Conservation (phyloP, 768 basidiomycete species). For the Jaapia argillacea region DNA sequence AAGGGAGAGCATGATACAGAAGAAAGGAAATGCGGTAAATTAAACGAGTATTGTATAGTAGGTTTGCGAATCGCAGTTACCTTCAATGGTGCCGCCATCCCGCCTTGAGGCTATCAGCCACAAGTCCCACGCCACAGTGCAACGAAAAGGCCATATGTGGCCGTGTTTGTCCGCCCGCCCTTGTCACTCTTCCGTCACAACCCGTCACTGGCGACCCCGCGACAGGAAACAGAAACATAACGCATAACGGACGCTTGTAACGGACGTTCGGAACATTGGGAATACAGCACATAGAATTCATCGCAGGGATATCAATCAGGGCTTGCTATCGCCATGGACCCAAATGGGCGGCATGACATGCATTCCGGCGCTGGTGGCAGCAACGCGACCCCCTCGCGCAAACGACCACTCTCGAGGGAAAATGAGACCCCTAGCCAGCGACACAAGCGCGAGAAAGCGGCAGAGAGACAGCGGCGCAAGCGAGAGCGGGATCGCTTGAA, state of each 20-base stretch:
- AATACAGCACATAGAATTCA: background rate
- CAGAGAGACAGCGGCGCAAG: slow-evolving; percentile 77
- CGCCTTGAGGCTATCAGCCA: background rate
- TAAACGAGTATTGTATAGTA: background rate
- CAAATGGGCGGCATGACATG: slow-evolving; percentile 11
- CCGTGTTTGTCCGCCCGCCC: slow-evolving; percentile 6
- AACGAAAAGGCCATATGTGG: slow-evolving; percentile 16
- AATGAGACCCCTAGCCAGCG: slow-evolving; percentile 67
- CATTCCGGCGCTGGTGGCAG: slow-evolving; percentile 7
- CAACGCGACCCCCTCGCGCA: slow-evolving; percentile 26
- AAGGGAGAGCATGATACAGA: slow-evolving; percentile 63
- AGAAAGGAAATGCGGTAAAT: slow-evolving; percentile 3
- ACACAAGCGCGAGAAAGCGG: slow-evolving; percentile 78
- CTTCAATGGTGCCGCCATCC: background rate
- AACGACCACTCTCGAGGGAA: slow-evolving; percentile 43
- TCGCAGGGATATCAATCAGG: background rate
- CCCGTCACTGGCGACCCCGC: slow-evolving; percentile 18
- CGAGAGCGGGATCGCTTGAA: slow-evolving; percentile 57
- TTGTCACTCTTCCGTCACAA: slow-evolving; percentile 24
- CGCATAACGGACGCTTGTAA: background rate
- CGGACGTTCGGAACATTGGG: background rate
- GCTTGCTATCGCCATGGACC: slow-evolving; percentile 5
- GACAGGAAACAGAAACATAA: background rate
- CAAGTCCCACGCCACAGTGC: slow-evolving; percentile 20
- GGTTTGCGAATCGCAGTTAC: background rate